Percentiles rank a stretch among this genome's conserved stretches.
Evolutionary conservation across 768 basidiomycete species (phyloP).

Genomic region (Lyophyllum decastes): DNA sequence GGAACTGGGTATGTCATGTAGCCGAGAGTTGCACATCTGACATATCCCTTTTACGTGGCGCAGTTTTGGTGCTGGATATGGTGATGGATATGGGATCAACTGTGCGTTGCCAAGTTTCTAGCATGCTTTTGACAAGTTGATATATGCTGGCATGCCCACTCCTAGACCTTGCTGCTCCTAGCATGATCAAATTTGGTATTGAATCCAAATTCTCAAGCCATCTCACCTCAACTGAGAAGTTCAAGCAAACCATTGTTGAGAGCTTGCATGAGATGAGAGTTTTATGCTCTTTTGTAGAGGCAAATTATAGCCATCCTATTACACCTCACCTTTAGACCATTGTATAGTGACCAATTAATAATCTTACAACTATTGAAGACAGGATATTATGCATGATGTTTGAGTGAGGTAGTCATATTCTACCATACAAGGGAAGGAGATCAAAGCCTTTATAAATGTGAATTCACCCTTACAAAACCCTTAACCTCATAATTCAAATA

Average conservation of each 20-base stretch:
- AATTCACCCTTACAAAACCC: neutral
- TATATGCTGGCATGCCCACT: neutral
- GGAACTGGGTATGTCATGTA: conserved; percentile 71
- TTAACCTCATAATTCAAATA: neutral
- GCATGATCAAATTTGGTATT: conserved; percentile 87
- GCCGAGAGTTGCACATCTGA: neutral
- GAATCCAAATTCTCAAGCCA: conserved; percentile 81
- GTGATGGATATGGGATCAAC: conserved; percentile 92
- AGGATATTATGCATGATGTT: neutral
- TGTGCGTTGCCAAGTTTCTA: conserved; percentile 51
- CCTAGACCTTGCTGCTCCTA: conserved; percentile 77
- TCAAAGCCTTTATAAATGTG: neutral
- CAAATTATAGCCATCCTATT: conserved; percentile 17
- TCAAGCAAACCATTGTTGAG: conserved; percentile 61
- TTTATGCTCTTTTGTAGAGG: conserved; percentile 41
- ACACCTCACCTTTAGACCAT: conserved; percentile 32
- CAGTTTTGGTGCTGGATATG: conserved; percentile 78
- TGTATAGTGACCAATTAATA: neutral
- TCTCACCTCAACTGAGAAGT: conserved; percentile 67
- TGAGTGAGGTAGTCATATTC: conserved; percentile 5
- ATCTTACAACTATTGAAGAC: neutral
- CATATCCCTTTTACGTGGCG: neutral
- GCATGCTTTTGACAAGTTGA: neutral
- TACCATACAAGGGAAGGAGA: conserved; percentile 10
- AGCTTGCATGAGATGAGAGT: conserved; percentile 71